A percentile compares a stretch with the other conserved stretches of the same genome.
Conservation (phyloP, 2,329 filamentous ascomycete species). For the Alternaria rosae region DNA sequence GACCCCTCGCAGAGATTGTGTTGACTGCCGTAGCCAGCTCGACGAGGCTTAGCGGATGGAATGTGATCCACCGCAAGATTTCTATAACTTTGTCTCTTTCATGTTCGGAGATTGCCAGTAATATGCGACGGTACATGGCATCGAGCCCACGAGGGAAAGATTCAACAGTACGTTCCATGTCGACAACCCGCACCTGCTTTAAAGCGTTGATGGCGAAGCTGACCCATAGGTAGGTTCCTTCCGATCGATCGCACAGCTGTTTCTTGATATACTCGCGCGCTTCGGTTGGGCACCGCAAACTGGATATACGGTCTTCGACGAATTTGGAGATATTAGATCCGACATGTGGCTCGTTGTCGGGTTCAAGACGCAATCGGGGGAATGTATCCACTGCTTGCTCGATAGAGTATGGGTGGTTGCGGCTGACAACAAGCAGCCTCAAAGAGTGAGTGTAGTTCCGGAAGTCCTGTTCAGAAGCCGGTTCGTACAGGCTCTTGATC, state of each 20-base stretch:
- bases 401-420: background rate
- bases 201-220: background rate
- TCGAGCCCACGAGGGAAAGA: background rate
- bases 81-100: background rate
- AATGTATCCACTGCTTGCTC: accelerated
- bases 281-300: too few relatives aligned
- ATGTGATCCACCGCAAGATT: background rate
- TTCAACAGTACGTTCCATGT: background rate
- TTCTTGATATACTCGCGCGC: accelerated
- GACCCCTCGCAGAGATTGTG: too few relatives aligned
- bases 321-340: background rate
- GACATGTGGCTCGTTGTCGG: accelerated
- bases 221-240: background rate
- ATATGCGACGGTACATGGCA: background rate
- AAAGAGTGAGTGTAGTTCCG: background rate
- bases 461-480: accelerated
- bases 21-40: too few relatives aligned
- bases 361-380: background rate
- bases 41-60: too few relatives aligned
- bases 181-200: background rate
- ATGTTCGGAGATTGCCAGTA: background rate
- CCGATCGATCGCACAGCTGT: accelerated
- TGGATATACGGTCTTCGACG: background rate
- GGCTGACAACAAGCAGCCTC: background rate
- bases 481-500: accelerated